Percentiles rank a stretch among this genome's conserved stretches.
phyloP scores from a whole-genome alignment of 495 filamentous ascomycete species.

The Aspergillus biplanus region DNA sequence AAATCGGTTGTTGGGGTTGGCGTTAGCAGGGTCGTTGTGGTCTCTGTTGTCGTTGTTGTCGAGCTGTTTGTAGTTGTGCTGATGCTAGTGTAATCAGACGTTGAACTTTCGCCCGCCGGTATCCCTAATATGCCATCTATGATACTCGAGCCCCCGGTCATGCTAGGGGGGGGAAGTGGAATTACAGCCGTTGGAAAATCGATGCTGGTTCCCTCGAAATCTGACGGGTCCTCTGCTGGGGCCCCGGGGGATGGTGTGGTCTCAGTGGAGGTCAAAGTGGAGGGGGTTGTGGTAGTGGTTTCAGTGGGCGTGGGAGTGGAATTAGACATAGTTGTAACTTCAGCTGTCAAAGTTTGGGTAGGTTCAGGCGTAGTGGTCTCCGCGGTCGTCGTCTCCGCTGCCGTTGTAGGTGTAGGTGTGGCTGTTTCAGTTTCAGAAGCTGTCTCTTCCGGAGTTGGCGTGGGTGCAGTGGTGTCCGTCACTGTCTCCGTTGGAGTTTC shows the following conservation, averaged over 20 bases:
- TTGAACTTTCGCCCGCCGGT: neutral
- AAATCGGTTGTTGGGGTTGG: slow-evolving; percentile 8
- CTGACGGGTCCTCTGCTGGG: neutral
- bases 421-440: no score
- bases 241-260: neutral
- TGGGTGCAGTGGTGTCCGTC: no score
- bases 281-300: slow-evolving; percentile 2
- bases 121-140: neutral
- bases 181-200: neutral
- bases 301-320: neutral
- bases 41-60: slow-evolving; percentile 3
- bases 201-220: neutral
- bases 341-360: slow-evolving; percentile 14
- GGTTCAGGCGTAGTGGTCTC: neutral
- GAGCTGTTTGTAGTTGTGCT: slow-evolving; percentile 9
- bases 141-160: neutral
- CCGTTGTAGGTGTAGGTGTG: no score
- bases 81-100: neutral
- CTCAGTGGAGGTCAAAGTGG: slow-evolving; percentile 11
- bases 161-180: neutral
- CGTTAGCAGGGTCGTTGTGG: slow-evolving; percentile 7
- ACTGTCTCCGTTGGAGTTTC: no score
- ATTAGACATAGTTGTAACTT: slow-evolving; percentile 2
- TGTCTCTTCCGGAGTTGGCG: no score
- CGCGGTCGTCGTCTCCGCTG: no score